phyloP scores from a whole-genome alignment of 441 rosid species.

The Jatropha podagrica region DNA sequence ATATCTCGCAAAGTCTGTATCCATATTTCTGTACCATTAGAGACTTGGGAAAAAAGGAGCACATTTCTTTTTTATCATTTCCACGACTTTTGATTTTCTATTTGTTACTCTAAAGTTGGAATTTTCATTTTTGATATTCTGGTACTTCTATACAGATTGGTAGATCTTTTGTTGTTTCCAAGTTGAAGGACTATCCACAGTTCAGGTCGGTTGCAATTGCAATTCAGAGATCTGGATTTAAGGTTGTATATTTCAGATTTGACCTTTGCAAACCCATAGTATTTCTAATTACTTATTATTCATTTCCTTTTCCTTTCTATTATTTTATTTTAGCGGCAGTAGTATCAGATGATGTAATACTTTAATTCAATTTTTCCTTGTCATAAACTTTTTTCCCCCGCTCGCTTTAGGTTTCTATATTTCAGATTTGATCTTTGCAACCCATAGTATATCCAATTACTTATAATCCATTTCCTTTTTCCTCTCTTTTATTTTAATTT shows the following conservation, averaged over 20 bases:
- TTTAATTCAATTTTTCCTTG: not conserved
- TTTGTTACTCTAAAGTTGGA: not conserved
- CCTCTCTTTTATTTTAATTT: not conserved
- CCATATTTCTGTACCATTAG: not conserved
- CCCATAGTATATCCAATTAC: not conserved
- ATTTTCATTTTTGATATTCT: not conserved
- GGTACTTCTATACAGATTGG: conserved; percentile 59
- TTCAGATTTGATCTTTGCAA: not conserved
- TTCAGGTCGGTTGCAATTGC: conserved; percentile 89
- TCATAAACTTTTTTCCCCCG: not conserved
- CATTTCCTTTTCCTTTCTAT: not conserved
- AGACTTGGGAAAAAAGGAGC: conserved; percentile 6
- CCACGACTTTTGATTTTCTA: not conserved
- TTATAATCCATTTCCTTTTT: not conserved
- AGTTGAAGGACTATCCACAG: conserved; percentile 89
- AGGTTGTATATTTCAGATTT: conserved; percentile 46
- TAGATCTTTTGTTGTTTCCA: conserved; percentile 75
- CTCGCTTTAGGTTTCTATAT: too few species aligned
- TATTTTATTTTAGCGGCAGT: not conserved
- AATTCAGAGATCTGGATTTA: conserved; percentile 79
- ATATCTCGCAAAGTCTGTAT: not conserved
- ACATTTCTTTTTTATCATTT: not conserved
- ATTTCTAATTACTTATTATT: not conserved
- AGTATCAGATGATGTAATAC: not conserved
- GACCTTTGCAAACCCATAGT: not conserved